phyloP scores from a whole-genome alignment of 83 land plant species.

The Thuja plicata region DNA sequence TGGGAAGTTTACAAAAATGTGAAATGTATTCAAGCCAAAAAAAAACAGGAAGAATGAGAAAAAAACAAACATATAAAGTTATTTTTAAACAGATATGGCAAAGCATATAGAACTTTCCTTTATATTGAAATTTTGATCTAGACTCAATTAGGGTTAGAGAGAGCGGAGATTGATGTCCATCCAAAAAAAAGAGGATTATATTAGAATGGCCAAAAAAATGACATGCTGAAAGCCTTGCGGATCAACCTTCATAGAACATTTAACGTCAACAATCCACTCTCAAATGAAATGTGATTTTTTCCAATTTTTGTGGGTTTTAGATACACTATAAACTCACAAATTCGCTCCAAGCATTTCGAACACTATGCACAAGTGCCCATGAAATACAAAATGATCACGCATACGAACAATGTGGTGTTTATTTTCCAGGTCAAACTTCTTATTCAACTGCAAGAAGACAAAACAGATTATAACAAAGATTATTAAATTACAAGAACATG shows the following conservation, averaged over 20 bases:
- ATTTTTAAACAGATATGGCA: no score
- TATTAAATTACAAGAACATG: not conserved
- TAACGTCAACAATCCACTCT: no score
- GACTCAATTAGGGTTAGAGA: not conserved
- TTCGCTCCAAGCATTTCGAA: conserved; percentile 87
- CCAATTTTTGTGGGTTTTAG: not conserved
- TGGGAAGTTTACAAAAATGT: not conserved
- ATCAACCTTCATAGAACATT: no score
- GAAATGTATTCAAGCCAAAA: not conserved
- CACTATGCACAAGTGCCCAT: conserved; percentile 83
- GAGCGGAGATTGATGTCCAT: not conserved
- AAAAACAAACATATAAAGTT: no score
- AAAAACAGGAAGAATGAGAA: no score
- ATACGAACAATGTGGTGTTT: conserved; percentile 92
- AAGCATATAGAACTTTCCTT: not conserved
- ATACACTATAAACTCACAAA: conserved; percentile 60
- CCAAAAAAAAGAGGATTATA: not conserved
- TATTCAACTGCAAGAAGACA: conserved; percentile 63
- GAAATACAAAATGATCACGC: conserved; percentile 71
- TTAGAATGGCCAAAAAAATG: not conserved
- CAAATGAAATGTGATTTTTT: not conserved
- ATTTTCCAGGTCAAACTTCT: conserved; percentile 80
- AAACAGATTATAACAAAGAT: not conserved
- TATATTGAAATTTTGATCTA: no score
- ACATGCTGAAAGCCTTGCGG: no score